Base-by-base conservation (phyloP, 331 rosid genomes). In the Malus hybrid region DNA sequence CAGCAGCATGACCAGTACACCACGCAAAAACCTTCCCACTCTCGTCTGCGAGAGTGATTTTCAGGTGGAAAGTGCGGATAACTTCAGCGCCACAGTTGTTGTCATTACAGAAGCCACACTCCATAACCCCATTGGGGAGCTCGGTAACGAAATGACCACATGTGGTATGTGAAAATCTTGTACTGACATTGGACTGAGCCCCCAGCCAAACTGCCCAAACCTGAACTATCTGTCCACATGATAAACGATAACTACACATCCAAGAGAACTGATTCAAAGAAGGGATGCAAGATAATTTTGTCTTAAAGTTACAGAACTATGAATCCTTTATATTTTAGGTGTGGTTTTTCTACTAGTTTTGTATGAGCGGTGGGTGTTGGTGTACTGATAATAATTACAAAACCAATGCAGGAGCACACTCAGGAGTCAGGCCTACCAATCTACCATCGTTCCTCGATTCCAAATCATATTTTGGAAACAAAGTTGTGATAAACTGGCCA, bases 1-100 rank as follows among this genome's bases (percentile, higher is more conserved):
- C 84, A 39, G 97, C 97, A 64, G 97, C 86, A 84, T 88, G 93
- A 83, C 96, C 96, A 22, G 91, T 85, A 77, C 95, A 92, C 93
- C 96, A 88, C 16, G 99, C 96, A 69, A 89, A 85, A 78, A 88
- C 78, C 79, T 94, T 90, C 16, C 88, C 82, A 66, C 83, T 83
- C 69, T 90, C 80, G 65, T 92, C 99, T 65, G 96, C 95, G 34
- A 94, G 85, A 61, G 91, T 94, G 76, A 94, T 84, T 83, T 92
- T 92, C 83, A 94, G 80, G 77, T 87, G 85, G 82, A 94, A 94
- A 69, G 89, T 83, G 54, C 87, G 90, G 29, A 76, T 77, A 28
- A 86, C 66, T 79, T 85, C 91, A 63, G 85, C 74, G 44, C 80
- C 85, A 78, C 92, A 85, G 44, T 39, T 9, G 71, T 33, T 79